A percentile compares a stretch with the other conserved stretches of the same genome.
phyloP scores from a whole-genome alignment of 768 basidiomycete species.

The Pulveroboletus frians region DNA sequence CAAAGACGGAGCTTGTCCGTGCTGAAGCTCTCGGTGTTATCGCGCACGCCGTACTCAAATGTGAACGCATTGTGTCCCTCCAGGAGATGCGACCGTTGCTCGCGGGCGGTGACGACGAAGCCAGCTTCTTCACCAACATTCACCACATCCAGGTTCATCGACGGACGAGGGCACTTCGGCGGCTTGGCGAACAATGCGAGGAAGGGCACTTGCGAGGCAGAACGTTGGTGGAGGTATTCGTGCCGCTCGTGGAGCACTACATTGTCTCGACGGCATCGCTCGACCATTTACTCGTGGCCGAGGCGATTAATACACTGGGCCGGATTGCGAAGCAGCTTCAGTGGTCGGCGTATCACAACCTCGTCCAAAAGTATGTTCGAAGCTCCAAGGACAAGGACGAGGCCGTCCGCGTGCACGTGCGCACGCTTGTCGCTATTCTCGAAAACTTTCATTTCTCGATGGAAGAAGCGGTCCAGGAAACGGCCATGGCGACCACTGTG shows the following conservation, averaged over 20 bases:
- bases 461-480: conserved; percentile 46
- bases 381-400: conserved; percentile 61
- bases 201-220: conserved; percentile 60
- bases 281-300: conserved; percentile 87
- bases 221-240: conserved; percentile 73
- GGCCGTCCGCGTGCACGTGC: conserved; percentile 76
- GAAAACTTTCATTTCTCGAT: conserved; percentile 91
- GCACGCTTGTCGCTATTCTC: conserved; percentile 76
- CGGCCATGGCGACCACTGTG: conserved; percentile 25
- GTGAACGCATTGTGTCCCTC: conserved; percentile 51
- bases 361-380: conserved; percentile 79
- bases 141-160: conserved; percentile 91
- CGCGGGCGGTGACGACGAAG: conserved; percentile 86
- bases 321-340: conserved; percentile 67
- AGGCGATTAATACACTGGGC: conserved; percentile 78
- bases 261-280: conserved; percentile 54
- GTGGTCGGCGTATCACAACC: conserved; percentile 79
- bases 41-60: conserved; percentile 65
- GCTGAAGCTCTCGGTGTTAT: conserved; percentile 77
- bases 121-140: conserved; percentile 95
- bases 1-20: conserved; percentile 82
- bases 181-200: conserved; percentile 74
- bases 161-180: conserved; percentile 76
- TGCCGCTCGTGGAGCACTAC: conserved; percentile 84
- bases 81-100: conserved; percentile 80